Percentiles rank a stretch among this genome's conserved stretches.
Evolutionary conservation across 257 asterid species (phyloP).

Genomic region (Scutellaria minor): DNA sequence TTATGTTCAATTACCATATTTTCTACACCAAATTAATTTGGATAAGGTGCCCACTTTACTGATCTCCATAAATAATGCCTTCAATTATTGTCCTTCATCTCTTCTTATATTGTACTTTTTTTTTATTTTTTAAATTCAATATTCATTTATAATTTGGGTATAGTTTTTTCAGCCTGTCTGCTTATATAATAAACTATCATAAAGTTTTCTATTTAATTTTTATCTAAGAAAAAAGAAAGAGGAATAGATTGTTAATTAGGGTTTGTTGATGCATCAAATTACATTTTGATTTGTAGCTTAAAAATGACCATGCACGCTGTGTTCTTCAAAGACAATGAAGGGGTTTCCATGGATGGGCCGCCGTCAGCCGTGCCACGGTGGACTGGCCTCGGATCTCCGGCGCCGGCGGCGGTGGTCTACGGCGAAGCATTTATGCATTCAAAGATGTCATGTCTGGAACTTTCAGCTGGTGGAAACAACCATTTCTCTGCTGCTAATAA

Average conservation of each 20-base stretch:
- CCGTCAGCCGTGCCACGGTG: slow-evolving; percentile 51
- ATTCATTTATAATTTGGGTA: background rate
- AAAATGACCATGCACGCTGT: slow-evolving; percentile 52
- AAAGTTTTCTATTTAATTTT: background rate
- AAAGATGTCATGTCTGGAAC: slow-evolving; percentile 44
- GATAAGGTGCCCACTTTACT: slow-evolving; percentile 44
- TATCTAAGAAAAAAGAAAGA: background rate
- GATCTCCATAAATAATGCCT: slow-evolving; percentile 7
- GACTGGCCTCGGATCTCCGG: slow-evolving; percentile 51
- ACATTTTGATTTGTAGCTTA: slow-evolving; percentile 24
- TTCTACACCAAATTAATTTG: slow-evolving; percentile 15
- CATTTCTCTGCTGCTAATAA: slow-evolving; percentile 24
- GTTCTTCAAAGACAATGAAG: slow-evolving; percentile 53
- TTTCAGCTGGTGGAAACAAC: slow-evolving; percentile 30
- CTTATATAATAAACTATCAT: background rate
- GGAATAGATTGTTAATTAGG: slow-evolving; percentile 10
- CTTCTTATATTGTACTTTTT: background rate
- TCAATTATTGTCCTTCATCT: slow-evolving; percentile 36
- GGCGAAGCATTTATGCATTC: slow-evolving; percentile 45
- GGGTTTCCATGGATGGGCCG: slow-evolving; percentile 36
- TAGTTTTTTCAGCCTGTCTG: too few relatives aligned
- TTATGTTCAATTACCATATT: background rate
- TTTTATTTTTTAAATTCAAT: background rate
- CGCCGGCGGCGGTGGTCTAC: slow-evolving; percentile 26
- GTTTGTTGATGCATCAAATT: slow-evolving; percentile 30